Conservation (phyloP, 2,329 filamentous ascomycete genomes). For the Rutstroemia sydowiana region DNA sequence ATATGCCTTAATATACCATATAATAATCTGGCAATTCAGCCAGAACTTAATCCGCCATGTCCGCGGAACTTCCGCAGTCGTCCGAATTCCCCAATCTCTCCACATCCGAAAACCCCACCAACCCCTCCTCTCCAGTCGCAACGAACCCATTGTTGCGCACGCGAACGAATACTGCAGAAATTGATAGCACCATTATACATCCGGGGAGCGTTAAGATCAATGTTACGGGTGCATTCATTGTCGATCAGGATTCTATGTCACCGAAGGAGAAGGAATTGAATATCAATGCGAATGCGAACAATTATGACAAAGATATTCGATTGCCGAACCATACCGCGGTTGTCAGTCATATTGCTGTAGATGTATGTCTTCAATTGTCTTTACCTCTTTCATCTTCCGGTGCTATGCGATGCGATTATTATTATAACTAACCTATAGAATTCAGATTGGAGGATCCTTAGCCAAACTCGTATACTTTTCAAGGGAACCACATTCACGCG, state of each 20-base stretch:
- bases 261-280: slow-evolving; percentile 33
- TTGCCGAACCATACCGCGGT: slow-evolving; percentile 90
- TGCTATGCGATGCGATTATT: background rate
- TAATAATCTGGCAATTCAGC: slow-evolving; percentile 15
- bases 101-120: slow-evolving; percentile 12
- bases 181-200: slow-evolving; percentile 41
- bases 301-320: slow-evolving; percentile 83
- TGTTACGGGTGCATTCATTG: slow-evolving; percentile 92
- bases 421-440: slow-evolving; percentile 8
- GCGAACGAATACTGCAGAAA: slow-evolving; percentile 31
- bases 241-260: slow-evolving; percentile 65
- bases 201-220: slow-evolving; percentile 84
- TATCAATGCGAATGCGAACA: slow-evolving; percentile 35
- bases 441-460: slow-evolving; percentile 85
- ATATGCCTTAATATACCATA: slow-evolving; percentile 6
- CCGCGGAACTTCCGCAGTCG: slow-evolving; percentile 17
- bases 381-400: background rate
- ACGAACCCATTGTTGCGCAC: slow-evolving; percentile 13
- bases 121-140: slow-evolving; percentile 12
- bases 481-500: slow-evolving; percentile 69
- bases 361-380: slow-evolving; percentile 53
- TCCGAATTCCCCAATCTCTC: background rate
- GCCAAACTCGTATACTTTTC: slow-evolving; percentile 98
- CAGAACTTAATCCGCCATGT: slow-evolving; percentile 17
- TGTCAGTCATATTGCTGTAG: slow-evolving; percentile 93